Percentiles rank a stretch among this genome's conserved stretches.
phyloP scores from a whole-genome alignment of 2,329 filamentous ascomycete genomes.

The Nannizzia gypsea region DNA sequence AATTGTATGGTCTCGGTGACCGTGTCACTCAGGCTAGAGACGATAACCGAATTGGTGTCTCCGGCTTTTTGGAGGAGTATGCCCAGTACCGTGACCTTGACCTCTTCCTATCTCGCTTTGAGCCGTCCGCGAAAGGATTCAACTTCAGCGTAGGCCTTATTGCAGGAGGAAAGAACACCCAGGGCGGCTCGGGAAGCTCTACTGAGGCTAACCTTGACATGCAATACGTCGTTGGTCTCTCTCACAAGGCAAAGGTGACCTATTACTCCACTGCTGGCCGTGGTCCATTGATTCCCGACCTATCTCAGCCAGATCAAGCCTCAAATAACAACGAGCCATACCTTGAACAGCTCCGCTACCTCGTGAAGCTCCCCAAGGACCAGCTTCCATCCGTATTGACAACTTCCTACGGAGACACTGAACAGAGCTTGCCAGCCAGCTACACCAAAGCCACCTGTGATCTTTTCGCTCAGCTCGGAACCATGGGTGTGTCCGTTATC shows the following conservation, averaged over 20 bases:
- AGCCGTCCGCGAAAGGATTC: constrained; percentile 39
- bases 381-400: constrained; percentile 52
- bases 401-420: constrained; percentile 60
- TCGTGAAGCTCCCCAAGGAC: constrained; percentile 43
- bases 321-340: constrained; percentile 54
- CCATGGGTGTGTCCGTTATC: constrained; percentile 56
- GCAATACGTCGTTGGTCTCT: constrained; percentile 48
- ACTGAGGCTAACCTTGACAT: constrained; percentile 54
- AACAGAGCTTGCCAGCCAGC: constrained; percentile 47
- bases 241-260: constrained; percentile 39
- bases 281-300: constrained; percentile 41
- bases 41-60: constrained; percentile 34
- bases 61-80: constrained; percentile 41
- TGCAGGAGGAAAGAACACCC: constrained; percentile 43
- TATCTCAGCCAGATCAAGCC: constrained; percentile 28
- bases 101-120: constrained; percentile 44
- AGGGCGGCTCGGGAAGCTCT: constrained; percentile 33
- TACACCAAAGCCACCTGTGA: constrained; percentile 53
- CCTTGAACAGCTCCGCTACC: constrained; percentile 50
- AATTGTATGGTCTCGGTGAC: constrained; percentile 39
- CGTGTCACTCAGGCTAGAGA: constrained; percentile 26
- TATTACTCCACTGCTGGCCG: constrained; percentile 51
- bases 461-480: constrained; percentile 52
- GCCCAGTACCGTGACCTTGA: constrained; percentile 45
- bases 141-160: constrained; percentile 49